Base-by-base conservation (phyloP, 2,329 filamentous ascomycete genomes). In the Aspergillus tubingensis region DNA sequence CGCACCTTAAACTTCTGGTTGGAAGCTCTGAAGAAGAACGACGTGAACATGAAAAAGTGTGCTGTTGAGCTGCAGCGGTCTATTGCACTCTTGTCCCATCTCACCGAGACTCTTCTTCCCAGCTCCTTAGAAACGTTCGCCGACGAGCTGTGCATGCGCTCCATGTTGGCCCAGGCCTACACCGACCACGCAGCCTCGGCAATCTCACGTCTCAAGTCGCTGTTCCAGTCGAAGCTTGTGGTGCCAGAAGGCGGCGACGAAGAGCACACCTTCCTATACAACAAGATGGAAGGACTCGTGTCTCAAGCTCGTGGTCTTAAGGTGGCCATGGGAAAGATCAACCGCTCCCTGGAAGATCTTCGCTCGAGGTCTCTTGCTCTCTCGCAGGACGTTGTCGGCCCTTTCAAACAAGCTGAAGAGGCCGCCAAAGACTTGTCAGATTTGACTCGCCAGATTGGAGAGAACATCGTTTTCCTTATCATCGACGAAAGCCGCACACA, bases 1-100 rank as follows among this genome's bases (percentile, higher is more conserved):
- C 86, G 92, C 59, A 91, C 91, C 0, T 79, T 98, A 53, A 96
- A 96, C 71, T 85, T 85, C 58, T 96, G 92, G 86, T 91, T 98
- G 59, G 93, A 97, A 65, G 87, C 87, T 5, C 75, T 97, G 57
- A 88, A 92, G 65, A 88, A 87, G 55, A 92, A 96, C 67, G 92
- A 96, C 58, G 80, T 98, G 52, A 92, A 92, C 76, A 90, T 94
- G 77, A 87, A 89, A 74, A 89, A 91, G 68, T 92, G 92, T 71
- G 88, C 91, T 0, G 86, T 86, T 23, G 91, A 96, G 72, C 81
- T 98, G 39, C 88, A 94, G 69, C 87, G 90, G 57, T 94, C 91
- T 6, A 91, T 96, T 67, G 90, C 92, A 56, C 84, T 97, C 57
- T 88, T 97, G 83, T 86, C 86, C n/a, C 92, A 97, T 74, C 84